Conservation (phyloP, 2,329 filamentous ascomycete species). For the Stachybotrys elegans region DNA sequence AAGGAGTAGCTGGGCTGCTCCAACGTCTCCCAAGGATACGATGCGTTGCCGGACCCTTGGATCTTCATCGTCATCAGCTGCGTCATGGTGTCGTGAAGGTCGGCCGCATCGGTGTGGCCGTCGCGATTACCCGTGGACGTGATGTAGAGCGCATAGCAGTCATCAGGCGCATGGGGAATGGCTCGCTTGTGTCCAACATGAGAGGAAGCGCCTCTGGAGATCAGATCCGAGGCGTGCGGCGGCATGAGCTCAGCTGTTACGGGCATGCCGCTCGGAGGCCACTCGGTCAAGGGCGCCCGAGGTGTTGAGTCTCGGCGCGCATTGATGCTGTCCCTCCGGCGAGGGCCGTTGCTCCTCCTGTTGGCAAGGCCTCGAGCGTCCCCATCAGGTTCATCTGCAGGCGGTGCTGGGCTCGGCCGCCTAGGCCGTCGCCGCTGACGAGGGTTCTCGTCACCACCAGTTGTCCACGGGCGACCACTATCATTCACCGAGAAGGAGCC, state of each 20-base stretch:
- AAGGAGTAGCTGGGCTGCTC: conserved; percentile 71
- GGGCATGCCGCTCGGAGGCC: conserved; percentile 51
- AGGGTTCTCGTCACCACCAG: background rate
- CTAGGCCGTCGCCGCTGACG: conserved; percentile 36
- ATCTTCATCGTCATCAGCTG: conserved; percentile 53
- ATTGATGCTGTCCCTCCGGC: conserved; percentile 13
- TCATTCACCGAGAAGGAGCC: too few species aligned
- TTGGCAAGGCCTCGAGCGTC: background rate
- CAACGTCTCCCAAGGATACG: conserved; percentile 62
- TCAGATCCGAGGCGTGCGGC: conserved; percentile 50
- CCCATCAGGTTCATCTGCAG: conserved; percentile 13
- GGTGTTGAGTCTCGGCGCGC: conserved; percentile 8
- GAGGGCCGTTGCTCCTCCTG: conserved; percentile 1
- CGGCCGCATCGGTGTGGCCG: conserved; percentile 40
- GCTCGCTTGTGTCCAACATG: conserved; percentile 50
- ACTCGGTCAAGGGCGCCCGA: conserved; percentile 39
- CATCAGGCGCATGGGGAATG: conserved; percentile 50
- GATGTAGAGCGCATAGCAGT: conserved; percentile 52
- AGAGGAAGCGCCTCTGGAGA: conserved; percentile 52
- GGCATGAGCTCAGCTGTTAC: conserved; percentile 45
- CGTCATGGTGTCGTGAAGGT: conserved; percentile 50
- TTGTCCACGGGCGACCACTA: background rate
- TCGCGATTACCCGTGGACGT: conserved; percentile 39
- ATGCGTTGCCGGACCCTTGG: conserved; percentile 35
- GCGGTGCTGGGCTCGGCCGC: conserved; percentile 26